Evolutionary conservation across 805 yeast genomes (phyloP), one percentile per base, ranked within the genome.

Genomic region (Candida anglica): DNA sequence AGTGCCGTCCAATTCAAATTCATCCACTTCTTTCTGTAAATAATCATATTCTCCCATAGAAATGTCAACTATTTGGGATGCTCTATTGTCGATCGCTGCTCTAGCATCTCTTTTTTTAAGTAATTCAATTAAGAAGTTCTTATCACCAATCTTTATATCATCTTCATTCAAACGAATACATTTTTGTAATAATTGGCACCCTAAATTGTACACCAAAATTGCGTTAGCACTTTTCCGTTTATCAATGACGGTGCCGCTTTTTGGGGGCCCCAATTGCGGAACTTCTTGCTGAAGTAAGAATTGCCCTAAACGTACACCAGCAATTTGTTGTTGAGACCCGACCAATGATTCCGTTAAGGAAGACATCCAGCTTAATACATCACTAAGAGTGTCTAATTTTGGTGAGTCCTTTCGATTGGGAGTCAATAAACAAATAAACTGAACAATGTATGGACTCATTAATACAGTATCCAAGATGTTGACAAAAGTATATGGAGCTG

Each of bases 391-490:
- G 61, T 58, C 53, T 3, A 44, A 21, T 56, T 54, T 9, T 50
- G 40, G 2, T 33, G 14, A 34, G 56, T 11, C 52, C 41, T 28
- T 39, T 27, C 8, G n/a, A 18, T 17, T 6, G 11, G 25, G 15
- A 8, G 23, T 15, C 23, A 13, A 11, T 10, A 4, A 8, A 19
- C 14, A 19, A 14, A 29, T 21, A 33, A 53, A 59, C 13, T 56
- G 57, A 1, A 61, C 47, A 43, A 66, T 77, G 30, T 63, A 56
- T 1, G 80, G 77, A 44, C 73, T 79, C 14, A 72, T 71, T 30
- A 81, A 66, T 1, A 82, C 63, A 13, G 77, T 68, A 42, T 81
- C 88, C 33, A 83, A 53, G 28, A 80, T 61, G 39, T 77, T 78
- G 19, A 65, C 67, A 39, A 71, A 74, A 2, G 74, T 72, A 39